phyloP scores from a whole-genome alignment of 2,329 filamentous ascomycete genomes.

The Xylaria hypoxylon region DNA sequence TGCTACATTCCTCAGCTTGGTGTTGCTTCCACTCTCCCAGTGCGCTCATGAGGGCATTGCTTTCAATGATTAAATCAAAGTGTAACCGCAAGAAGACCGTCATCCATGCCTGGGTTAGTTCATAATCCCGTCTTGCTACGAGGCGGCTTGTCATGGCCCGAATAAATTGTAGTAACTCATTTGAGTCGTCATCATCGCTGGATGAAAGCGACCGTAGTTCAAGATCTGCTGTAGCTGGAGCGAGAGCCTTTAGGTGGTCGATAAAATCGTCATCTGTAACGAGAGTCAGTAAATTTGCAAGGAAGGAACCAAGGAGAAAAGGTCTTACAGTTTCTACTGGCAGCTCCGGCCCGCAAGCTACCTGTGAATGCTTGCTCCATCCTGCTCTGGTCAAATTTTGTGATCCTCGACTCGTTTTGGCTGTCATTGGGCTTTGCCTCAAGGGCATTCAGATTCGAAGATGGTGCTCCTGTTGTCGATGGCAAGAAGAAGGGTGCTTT shows the following conservation, averaged over 20 bases:
- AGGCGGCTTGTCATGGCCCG: slow-evolving; percentile 80
- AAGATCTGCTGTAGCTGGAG: slow-evolving; percentile 87
- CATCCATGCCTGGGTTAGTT: slow-evolving; percentile 98
- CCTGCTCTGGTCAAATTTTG: slow-evolving; percentile 70
- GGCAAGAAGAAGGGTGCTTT: slow-evolving; percentile 97
- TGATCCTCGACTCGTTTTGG: slow-evolving; percentile 69
- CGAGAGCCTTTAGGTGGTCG: slow-evolving; percentile 80
- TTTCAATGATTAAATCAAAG: slow-evolving; percentile 66
- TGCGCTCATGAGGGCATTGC: slow-evolving; percentile 65
- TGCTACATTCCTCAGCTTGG: slow-evolving; percentile 76
- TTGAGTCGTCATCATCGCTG: slow-evolving; percentile 60
- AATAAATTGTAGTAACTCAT: slow-evolving; percentile 85
- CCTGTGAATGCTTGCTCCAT: slow-evolving; percentile 69
- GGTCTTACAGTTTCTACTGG: slow-evolving; percentile 70
- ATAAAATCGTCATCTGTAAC: slow-evolving; percentile 73
- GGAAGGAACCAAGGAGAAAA: neutral
- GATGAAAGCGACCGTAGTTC: slow-evolving; percentile 83
- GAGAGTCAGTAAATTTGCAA: slow-evolving; percentile 27
- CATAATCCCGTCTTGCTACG: slow-evolving; percentile 80
- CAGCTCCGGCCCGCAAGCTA: slow-evolving; percentile 65
- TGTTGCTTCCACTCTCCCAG: slow-evolving; percentile 77
- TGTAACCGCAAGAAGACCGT: slow-evolving; percentile 89
- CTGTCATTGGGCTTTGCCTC: slow-evolving; percentile 47
- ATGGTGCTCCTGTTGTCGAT: slow-evolving; percentile 61
- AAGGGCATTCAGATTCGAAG: slow-evolving; percentile 44